These are phyloP conservation scores for Larix kaempferi DNA, from an alignment of 75 land plant species.

Conservation along the genomic window DNA sequence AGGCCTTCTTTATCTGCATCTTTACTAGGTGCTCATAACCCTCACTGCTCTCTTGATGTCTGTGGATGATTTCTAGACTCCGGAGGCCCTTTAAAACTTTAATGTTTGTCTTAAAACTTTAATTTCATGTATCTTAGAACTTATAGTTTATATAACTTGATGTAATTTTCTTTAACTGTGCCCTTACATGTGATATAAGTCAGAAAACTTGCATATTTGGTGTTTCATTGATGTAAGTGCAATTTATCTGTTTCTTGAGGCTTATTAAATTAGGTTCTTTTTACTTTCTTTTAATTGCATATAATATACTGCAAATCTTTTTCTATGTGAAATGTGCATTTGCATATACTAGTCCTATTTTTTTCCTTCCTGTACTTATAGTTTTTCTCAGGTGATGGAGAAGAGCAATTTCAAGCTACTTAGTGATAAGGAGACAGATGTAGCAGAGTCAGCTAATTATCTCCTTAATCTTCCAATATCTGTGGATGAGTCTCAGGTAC, in stretches of 20 bases:
- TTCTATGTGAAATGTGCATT: not conserved
- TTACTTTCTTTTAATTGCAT: not conserved
- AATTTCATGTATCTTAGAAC: too few species aligned
- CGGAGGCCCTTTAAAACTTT: too few species aligned
- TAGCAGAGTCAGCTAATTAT: slow-evolving; percentile 88
- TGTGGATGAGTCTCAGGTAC: slow-evolving; percentile 88
- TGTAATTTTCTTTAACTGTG: too few species aligned
- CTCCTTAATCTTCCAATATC: slow-evolving; percentile 92
- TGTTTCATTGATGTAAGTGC: not conserved
- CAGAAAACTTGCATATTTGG: too few species aligned
- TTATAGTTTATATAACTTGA: too few species aligned
- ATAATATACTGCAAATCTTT: too few species aligned
- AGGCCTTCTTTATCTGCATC: too few species aligned
- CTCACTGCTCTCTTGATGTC: too few species aligned
- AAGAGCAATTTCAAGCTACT: slow-evolving; percentile 93
- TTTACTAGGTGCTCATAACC: too few species aligned
- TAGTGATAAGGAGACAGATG: slow-evolving; percentile 68
- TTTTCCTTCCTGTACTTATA: not conserved
- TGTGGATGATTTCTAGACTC: too few species aligned
- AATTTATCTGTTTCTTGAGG: not conserved
- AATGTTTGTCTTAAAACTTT: too few species aligned
- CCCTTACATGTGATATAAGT: too few species aligned
- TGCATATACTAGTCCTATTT: not conserved
- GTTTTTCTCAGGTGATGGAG: slow-evolving; percentile 65
- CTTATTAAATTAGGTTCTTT: not conserved